Base-by-base conservation (phyloP, 176 grass and related monocot species). In the Rhynchospora pubera region DNA sequence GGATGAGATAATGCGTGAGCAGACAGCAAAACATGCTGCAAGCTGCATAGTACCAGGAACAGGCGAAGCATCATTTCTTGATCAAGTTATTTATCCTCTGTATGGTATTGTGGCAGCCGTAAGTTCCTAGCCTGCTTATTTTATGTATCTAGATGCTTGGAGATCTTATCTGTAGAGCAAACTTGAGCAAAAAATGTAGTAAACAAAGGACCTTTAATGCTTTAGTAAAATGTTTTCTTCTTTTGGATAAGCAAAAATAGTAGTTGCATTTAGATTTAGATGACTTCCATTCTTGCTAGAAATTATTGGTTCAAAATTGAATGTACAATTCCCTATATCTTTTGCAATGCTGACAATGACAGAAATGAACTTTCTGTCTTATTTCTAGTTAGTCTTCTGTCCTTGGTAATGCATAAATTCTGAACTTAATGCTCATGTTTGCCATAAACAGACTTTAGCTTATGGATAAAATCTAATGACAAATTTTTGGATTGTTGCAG, bases 51-150 rank as follows among this genome's bases (percentile, higher is more conserved):
- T 51, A 42, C 87, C 85, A 78, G 62, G 65, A 64, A 86, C 79
- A 81, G 79, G 62, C 0, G 90, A 43, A 62, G 42, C 85, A 48
- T 97, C 94, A 82, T 97, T 91, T 97, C 94, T 97, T 86, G 88
- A 84, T 84, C 83, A 86, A 82, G 82, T 97, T 88, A 86, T 97
- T 91, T 97, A 26, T 87, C 92, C 92, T 71, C 62, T 97, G 43
- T 97, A 94, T 89, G 89, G 86, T 82, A 86, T 90, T 16, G 76
- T 97, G 51, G 88, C 91, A 73, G 86, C 89, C 82, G 94, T 94
- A 89, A 97, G 94, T 83, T 24, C 13, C 10, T 30, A 53, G 22
- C 53, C 53, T 51, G 5, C 47, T 76, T 76, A 52, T 53, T 30
- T 76, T n/a, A 15, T 76, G 71, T 12, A 76, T 53, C 30, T 76